Evolutionary conservation across 169 alveolate species (phyloP), one percentile per base, ranked within the genome.

Genomic region (Neospora caninum): DNA sequence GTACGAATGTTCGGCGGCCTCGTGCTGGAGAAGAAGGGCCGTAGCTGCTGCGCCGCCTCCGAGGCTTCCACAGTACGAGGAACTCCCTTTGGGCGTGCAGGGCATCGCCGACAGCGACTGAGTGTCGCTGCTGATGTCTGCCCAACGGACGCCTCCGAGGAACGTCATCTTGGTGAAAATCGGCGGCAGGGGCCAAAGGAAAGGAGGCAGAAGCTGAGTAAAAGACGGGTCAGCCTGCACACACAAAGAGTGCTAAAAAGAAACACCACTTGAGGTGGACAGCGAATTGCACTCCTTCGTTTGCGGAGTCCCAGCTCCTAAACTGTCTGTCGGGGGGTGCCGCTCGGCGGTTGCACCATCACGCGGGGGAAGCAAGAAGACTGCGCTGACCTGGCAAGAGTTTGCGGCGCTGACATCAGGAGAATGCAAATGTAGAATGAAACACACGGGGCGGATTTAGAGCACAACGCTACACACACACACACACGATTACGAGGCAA

Each of bases 61-160:
- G 31, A 20, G 27, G 39, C 22, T n/a, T 7, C 83, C 83, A 18
- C 64, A 7, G 31, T 27, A 16, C 73, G 73, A 16, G 27, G 43
- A 78, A 69, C 42, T 34, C 7, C 39, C 42, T 16, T 38, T 78
- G 1, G 86, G 86, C 20, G 86, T 78, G n/a, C 86, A 7, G 22
- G 86, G 86, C 41, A 38, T 18, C 41, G 89, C 89, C 25, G 89
- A 82, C n/a, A 82, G 89, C 25, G 89, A 82, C 67, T 82, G 89
- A 9, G 89, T 82, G 64, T 82, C 89, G 64, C 89, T 82, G 89
- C 89, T 82, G 10, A 82, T 13, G 64, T 82, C 89, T 41, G 89
- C 89, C 89, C 89, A 82, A 16, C 89, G 89, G 16, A 82, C 89
- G n/a, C 89, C 89, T 38, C 89, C 89, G 38, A 82, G 89, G 89